phyloP scores from a whole-genome alignment of 169 alveolate genomes.

The Cryptosporidium bovis region DNA sequence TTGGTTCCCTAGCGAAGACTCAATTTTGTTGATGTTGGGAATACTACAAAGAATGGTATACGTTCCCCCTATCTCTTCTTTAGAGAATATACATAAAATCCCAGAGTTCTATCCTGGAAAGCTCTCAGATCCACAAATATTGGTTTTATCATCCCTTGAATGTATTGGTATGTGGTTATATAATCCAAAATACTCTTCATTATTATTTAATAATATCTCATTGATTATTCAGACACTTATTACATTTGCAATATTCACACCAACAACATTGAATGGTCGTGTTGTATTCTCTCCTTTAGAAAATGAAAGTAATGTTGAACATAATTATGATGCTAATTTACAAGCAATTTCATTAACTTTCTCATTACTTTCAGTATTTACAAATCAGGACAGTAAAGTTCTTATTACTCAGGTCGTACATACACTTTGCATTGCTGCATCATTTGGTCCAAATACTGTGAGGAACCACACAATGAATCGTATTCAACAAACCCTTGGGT shows the following conservation, averaged over 20 bases:
- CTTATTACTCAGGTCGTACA: slow-evolving; percentile 64
- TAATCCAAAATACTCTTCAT: slow-evolving; percentile 53
- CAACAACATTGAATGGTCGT: slow-evolving; percentile 38
- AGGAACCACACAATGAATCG: slow-evolving; percentile 63
- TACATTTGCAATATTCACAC: slow-evolving; percentile 67
- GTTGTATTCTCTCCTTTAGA: slow-evolving; percentile 25
- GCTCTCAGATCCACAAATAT: slow-evolving; percentile 62
- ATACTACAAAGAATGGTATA: slow-evolving; percentile 70
- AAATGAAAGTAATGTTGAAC: not conserved
- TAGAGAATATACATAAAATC: not conserved
- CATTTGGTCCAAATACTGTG: slow-evolving; percentile 70
- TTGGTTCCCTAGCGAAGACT: slow-evolving; percentile 4
- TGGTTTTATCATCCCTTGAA: slow-evolving; percentile 56
- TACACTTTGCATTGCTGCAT: slow-evolving; percentile 65
- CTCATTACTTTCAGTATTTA: slow-evolving; percentile 43
- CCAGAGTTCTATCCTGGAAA: slow-evolving; percentile 72
- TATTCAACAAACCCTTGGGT: slow-evolving; percentile 67
- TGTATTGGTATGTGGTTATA: slow-evolving; percentile 71
- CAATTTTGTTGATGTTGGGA: slow-evolving; percentile 42
- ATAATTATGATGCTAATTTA: slow-evolving; percentile 65
- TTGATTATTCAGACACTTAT: slow-evolving; percentile 56
- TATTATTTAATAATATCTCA: slow-evolving; percentile 36
- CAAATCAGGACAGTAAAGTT: slow-evolving; percentile 17
- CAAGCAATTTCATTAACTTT: slow-evolving; percentile 59
- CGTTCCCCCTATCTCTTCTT: slow-evolving; percentile 47